phyloP scores from a whole-genome alignment of 2,329 filamentous ascomycete species.

The Furcasterigmium furcatum region DNA sequence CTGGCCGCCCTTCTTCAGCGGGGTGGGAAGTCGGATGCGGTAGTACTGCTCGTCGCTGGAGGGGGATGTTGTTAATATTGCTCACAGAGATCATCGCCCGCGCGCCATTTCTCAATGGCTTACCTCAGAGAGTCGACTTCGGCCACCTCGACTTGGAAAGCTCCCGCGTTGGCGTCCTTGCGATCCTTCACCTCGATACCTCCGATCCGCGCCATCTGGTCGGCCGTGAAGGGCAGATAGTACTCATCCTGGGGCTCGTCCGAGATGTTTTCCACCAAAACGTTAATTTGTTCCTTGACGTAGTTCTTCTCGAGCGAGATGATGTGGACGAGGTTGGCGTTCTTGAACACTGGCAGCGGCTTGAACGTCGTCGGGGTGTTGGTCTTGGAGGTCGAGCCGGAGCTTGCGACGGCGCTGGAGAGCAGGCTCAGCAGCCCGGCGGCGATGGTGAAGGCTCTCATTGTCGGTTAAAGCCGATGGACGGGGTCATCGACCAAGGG shows the following conservation, averaged over 20 bases:
- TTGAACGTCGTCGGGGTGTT: slow-evolving; percentile 67
- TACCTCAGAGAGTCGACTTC: slow-evolving; percentile 61
- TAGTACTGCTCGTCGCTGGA: slow-evolving; percentile 75
- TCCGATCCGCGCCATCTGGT: slow-evolving; percentile 73
- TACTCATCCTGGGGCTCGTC: slow-evolving; percentile 81
- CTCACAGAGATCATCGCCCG: too few species aligned
- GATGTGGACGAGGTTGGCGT: slow-evolving; percentile 84
- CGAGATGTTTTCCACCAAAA: slow-evolving; percentile 88
- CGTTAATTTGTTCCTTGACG: slow-evolving; percentile 84
- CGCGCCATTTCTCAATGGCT: too few species aligned
- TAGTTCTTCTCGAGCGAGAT: slow-evolving; percentile 94
- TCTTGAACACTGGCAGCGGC: slow-evolving; percentile 89
- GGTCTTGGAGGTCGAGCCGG: slow-evolving; percentile 45
- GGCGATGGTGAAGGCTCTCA: slow-evolving; percentile 48
- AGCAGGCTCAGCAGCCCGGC: slow-evolving; percentile 58
- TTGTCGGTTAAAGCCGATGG: slow-evolving; percentile 23
- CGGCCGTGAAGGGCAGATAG: slow-evolving; percentile 80
- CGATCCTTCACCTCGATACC: slow-evolving; percentile 91
- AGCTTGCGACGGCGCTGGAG: slow-evolving; percentile 38
- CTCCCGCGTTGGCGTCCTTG: slow-evolving; percentile 66
- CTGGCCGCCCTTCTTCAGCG: slow-evolving; percentile 73
- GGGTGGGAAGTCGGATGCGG: slow-evolving; percentile 71
- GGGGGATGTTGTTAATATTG: background rate
- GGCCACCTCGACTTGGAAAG: slow-evolving; percentile 68
- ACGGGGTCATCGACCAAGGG: slow-evolving; percentile 21